Base-by-base conservation (phyloP, 352 stramenopile genomes). In the Globisporangium polare region DNA sequence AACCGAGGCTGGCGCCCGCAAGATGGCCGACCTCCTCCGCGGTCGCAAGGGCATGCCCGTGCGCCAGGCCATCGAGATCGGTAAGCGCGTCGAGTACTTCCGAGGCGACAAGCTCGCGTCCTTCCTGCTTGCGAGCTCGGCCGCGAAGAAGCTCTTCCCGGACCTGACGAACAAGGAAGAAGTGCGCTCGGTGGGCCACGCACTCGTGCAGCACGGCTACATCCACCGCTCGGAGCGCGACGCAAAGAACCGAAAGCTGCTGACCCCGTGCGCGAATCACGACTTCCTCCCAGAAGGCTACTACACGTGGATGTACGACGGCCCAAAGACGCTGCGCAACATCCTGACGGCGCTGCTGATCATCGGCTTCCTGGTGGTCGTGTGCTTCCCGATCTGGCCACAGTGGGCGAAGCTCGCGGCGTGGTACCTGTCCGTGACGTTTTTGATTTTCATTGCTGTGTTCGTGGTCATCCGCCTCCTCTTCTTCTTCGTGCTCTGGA, bases 271-370 rank as follows among this genome's bases (percentile, higher is more conserved):
- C 15, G 64, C 74, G 18, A 90, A 89, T 65, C 92, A 96, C 55
- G 92, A 98, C 60, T 99, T 99, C 69, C 78, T 95, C 13, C 89
- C 97, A 42, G 92, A 97, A 13, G 96, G 96, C 18, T 99, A 98
- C 77, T 99, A 99, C 79, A 99, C 96, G 50, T 99, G 97, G 97
- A 98, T 99, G 76, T 99, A 99, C 77, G 92, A 99, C 58, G 97
- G 97, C 29, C 92, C 97, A 42, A 99, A 98, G 84, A 98, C 96
- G 53, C 80, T 98, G 65, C 95, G 94, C 69, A 98, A 99, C 80
- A 78, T 99, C 18, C 91, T 99, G 78, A 99, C 97, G 57, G 94
- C 88, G 53, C 70, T 96, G 60, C 80, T 99, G 62, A 99, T 99
- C 75, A 86, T 98, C 52, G 94, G 94, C 51, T 99, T 99, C 71